Conservation (phyloP, 2,329 filamentous ascomycete species). For the Penicillium aurantiogriseum region DNA sequence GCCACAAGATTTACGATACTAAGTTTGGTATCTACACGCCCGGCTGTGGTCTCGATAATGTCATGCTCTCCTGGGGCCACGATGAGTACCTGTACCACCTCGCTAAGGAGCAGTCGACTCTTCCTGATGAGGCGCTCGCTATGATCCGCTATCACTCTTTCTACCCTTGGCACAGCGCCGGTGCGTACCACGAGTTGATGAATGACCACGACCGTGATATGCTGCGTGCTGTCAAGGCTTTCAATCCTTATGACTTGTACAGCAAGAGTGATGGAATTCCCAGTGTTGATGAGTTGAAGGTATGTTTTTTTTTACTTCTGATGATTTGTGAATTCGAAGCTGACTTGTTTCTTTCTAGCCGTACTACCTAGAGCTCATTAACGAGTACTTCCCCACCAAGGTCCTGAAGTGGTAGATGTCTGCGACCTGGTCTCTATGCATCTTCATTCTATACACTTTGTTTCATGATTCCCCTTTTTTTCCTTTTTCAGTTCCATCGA, state of each 20-base stretch:
- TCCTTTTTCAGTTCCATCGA: neutral
- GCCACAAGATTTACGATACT: conserved; percentile 70
- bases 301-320: neutral
- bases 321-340: neutral
- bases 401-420: conserved; percentile 65
- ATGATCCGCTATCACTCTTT: conserved; percentile 95
- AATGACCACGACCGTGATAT: conserved; percentile 75
- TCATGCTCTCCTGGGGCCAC: conserved; percentile 83
- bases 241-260: conserved; percentile 90
- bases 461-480: conserved; percentile 22
- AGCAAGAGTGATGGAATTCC: conserved; percentile 85
- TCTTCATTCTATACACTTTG: neutral
- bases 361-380: conserved; percentile 72
- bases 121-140: conserved; percentile 78
- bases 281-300: conserved; percentile 70
- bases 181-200: conserved; percentile 81
- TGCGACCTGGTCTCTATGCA: neutral
- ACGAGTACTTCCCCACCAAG: conserved; percentile 70
- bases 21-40: conserved; percentile 76
- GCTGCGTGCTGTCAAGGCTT: conserved; percentile 76
- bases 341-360: conserved; percentile 40
- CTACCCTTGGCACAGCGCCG: conserved; percentile 85
- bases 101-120: conserved; percentile 73
- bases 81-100: conserved; percentile 66
- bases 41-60: conserved; percentile 78